Conservation (phyloP, 2,329 filamentous ascomycete genomes). For the Gaeumannomyces sp. region DNA sequence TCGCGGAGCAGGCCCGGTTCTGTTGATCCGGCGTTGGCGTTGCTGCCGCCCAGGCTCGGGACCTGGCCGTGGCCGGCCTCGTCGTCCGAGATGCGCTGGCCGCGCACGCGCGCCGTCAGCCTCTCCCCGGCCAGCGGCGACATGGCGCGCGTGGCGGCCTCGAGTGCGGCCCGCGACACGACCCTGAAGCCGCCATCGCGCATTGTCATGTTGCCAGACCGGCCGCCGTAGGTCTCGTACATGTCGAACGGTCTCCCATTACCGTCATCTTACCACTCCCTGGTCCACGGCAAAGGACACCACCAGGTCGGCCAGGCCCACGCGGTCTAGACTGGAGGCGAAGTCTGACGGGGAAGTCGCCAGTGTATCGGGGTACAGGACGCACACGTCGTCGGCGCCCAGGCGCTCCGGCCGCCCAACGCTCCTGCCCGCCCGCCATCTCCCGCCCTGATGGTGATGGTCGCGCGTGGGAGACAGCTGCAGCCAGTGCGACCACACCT, state of each 20-base stretch:
- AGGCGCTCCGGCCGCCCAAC: constrained; percentile 4
- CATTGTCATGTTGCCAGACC: neutral
- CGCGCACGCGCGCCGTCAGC: constrained; percentile 7
- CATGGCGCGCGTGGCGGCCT: constrained; percentile 7
- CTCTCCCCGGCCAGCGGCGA: constrained; percentile 1
- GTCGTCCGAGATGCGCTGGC: constrained; percentile 6
- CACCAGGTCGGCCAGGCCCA: constrained; percentile 7
- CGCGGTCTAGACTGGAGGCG: neutral
- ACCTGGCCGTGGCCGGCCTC: constrained; percentile 7
- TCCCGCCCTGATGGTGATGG: constrained; percentile 8
- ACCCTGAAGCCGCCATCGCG: constrained; percentile 8
- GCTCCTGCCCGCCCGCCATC: constrained; percentile 4
- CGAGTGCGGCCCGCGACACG: constrained; percentile 6
- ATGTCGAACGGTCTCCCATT: constrained; percentile 1
- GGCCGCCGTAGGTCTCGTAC: constrained; percentile 3
- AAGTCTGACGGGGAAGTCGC: constrained; percentile 8
- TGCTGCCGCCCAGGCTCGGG: neutral
- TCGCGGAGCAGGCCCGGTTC: constrained; percentile 2
- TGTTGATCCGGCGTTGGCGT: too few relatives aligned
- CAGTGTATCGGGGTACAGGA: constrained; percentile 8
- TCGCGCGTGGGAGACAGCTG: constrained; percentile 8
- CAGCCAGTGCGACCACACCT: constrained; percentile 9
- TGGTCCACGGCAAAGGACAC: constrained; percentile 6
- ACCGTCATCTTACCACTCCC: neutral
- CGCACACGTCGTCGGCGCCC: constrained; percentile 2